Evolutionary conservation across 2,329 filamentous ascomycete genomes (phyloP).

Genomic region (Basipetospora sp.): DNA sequence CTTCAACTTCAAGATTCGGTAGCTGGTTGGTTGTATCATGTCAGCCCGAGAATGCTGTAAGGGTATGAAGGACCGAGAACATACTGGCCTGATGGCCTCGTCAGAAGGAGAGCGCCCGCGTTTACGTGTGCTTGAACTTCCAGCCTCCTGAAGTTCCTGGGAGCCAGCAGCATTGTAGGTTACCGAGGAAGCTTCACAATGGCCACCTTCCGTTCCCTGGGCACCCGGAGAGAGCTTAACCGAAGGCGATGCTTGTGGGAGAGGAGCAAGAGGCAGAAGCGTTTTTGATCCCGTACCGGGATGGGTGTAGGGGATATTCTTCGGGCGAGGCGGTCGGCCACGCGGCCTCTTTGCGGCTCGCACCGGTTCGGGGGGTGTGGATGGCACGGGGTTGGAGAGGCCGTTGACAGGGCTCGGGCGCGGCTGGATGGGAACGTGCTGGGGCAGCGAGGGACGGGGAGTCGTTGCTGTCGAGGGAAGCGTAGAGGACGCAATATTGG

Average conservation of each 20-base stretch:
- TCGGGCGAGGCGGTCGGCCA: slow-evolving; percentile 3
- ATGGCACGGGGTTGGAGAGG: neutral
- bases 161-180: neutral
- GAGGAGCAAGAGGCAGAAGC: slow-evolving; percentile 1
- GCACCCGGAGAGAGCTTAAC: too few species aligned
- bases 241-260: neutral
- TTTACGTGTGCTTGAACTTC: neutral
- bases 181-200: neutral
- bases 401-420: slow-evolving; percentile 3
- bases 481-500: too few species aligned
- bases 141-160: neutral
- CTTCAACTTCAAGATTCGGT: too few species aligned
- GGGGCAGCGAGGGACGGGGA: slow-evolving; percentile 1
- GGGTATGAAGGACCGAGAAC: too few species aligned
- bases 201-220: neutral
- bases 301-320: neutral
- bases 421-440: slow-evolving; percentile 11
- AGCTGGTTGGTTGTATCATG: too few species aligned
- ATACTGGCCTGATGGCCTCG: too few species aligned
- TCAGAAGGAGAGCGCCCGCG: too few species aligned
- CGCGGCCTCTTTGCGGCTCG: slow-evolving; percentile 1
- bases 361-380: neutral
- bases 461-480: too few species aligned
- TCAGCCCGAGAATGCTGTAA: too few species aligned
- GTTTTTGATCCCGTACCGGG: neutral